Evolutionary conservation across 2,329 filamentous ascomycete species (phyloP), one percentile per base, ranked within the genome.

Genomic region (Alternaria solani): DNA sequence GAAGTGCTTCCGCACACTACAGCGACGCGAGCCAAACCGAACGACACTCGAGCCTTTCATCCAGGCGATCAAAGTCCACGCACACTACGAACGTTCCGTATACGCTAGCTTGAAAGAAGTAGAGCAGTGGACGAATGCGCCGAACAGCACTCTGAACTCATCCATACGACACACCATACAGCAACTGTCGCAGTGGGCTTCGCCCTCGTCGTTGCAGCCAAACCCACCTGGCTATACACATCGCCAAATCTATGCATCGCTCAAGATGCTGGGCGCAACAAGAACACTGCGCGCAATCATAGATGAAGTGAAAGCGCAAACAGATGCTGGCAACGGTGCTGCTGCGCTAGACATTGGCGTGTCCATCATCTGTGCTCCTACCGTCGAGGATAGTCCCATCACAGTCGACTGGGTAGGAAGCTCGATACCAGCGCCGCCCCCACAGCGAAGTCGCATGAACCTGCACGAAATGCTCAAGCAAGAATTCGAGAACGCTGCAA

Each of bases 1-100:
- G 68, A 85, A 88, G 61, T 87, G 88, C 2, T 83, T 94, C 14
- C 85, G 88, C 28, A 86, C 85, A 14, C 86, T 92, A 54, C 88
- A 91, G 68, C 85, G 86, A 26, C 86, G 87, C 30, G 86, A 91
- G 44, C 89, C 91, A 0, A 85, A 85, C 51, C 88, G 88, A 51
- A 87, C 88, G 63, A 88, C 91, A 49, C 85, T 93, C 44, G 89
- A 91, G 57, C 88, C 89, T 2, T 82, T 95, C 1, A 81, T 91
- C 1, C 83, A 85, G n/a, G 82, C 86, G 0, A 86, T 94, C 23
- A 87, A 87, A 60, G 64, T 87, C 75, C 78, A 87, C 84, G 55
- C 86, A 76, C 52, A 84, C 39, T 86, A 83, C 66, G 84, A 90
- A 51, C 85, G 91, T 32, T 89, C 87, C 0, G 85, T 86, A 1